Conservation (phyloP, 768 basidiomycete species). For the Lactarius evosmus region DNA sequence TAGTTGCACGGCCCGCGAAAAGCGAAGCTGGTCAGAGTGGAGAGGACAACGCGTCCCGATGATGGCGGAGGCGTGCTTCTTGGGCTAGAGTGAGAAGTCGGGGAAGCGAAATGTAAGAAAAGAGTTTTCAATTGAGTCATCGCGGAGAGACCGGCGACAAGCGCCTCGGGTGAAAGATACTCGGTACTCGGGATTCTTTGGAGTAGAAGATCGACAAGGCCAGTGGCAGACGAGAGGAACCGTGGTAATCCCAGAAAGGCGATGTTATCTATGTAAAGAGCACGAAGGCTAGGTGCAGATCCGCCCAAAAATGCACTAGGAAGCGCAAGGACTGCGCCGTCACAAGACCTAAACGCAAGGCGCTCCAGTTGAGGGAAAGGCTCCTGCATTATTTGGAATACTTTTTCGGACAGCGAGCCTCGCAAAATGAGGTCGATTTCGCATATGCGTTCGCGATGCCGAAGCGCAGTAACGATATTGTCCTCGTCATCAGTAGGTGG, state of each 20-base stretch:
- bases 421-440: background rate
- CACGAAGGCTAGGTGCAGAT: background rate
- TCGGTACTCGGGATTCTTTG: background rate
- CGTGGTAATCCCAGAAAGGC: background rate
- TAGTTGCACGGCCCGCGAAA: constrained; percentile 5
- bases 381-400: background rate
- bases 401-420: background rate
- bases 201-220: constrained; percentile 10
- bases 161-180: background rate
- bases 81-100: background rate
- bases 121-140: background rate
- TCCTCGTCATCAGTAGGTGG: background rate
- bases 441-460: constrained; percentile 6
- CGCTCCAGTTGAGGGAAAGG: background rate
- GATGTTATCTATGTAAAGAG: background rate
- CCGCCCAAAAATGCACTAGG: constrained; percentile 1
- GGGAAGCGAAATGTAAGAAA: background rate
- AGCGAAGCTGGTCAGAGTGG: background rate
- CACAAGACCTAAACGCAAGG: background rate
- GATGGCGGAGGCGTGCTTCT: background rate
- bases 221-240: background rate
- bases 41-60: background rate
- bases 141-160: background rate
- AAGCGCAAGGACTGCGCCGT: background rate
- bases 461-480: constrained; percentile 2